Percentiles rank a stretch among this genome's conserved stretches.
phyloP scores from a whole-genome alignment of 2,329 filamentous ascomycete species.

The Aspergillus persii region DNA sequence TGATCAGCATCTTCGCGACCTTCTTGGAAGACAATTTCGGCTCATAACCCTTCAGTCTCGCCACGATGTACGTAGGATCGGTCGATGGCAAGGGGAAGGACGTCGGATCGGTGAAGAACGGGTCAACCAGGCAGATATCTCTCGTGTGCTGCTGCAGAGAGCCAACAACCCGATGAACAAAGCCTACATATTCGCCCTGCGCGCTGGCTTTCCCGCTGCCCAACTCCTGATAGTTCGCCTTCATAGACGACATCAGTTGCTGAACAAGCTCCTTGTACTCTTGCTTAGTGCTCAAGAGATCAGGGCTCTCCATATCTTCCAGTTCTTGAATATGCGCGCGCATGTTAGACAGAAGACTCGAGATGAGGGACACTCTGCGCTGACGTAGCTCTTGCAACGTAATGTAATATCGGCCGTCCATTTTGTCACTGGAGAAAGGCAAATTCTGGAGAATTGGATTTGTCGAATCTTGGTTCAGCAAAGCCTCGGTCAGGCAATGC shows the following conservation, averaged over 20 bases:
- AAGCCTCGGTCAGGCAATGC: slow-evolving; percentile 53
- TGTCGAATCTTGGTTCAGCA: slow-evolving; percentile 48
- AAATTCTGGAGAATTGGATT: slow-evolving; percentile 56
- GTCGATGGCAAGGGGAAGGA: slow-evolving; percentile 59
- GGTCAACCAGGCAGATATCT: slow-evolving; percentile 54
- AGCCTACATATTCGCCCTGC: slow-evolving; percentile 58
- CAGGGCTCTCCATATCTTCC: slow-evolving; percentile 30
- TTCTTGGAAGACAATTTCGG: slow-evolving; percentile 51
- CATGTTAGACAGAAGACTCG: slow-evolving; percentile 59
- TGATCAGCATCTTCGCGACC: slow-evolving; percentile 53
- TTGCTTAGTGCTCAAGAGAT: slow-evolving; percentile 37
- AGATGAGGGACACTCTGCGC: slow-evolving; percentile 56
- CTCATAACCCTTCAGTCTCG: slow-evolving; percentile 58
- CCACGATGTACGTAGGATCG: slow-evolving; percentile 63
- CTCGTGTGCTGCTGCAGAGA: slow-evolving; percentile 61
- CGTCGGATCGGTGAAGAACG: slow-evolving; percentile 60
- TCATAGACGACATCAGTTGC: slow-evolving; percentile 61
- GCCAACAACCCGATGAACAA: slow-evolving; percentile 60
- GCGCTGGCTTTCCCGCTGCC: slow-evolving; percentile 31
- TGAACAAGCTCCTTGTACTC: slow-evolving; percentile 53
- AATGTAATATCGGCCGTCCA: slow-evolving; percentile 46
- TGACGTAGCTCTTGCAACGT: slow-evolving; percentile 53
- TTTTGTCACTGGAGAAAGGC: slow-evolving; percentile 50
- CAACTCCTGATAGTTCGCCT: slow-evolving; percentile 58
- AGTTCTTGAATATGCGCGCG: slow-evolving; percentile 46